Conservation (phyloP, 306 rosid species). For the Ochetophila trinervis region DNA sequence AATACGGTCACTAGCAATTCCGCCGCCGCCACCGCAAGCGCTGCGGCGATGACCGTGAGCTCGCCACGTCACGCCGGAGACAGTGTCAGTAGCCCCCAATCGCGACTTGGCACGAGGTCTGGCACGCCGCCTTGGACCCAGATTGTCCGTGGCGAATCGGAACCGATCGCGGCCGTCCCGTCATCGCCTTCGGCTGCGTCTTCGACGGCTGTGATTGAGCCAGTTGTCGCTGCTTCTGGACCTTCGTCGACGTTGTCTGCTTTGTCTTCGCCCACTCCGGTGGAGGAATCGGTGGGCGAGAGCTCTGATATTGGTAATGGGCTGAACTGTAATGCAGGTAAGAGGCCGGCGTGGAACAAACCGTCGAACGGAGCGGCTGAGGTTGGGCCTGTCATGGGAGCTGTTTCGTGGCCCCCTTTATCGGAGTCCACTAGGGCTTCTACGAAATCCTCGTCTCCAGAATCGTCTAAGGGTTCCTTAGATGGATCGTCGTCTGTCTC, state of each 20-base stretch:
- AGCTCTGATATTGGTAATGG: slow-evolving; percentile 35
- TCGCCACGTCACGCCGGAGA: slow-evolving; percentile 43
- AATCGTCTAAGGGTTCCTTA: slow-evolving; percentile 46
- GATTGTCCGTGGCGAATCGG: slow-evolving; percentile 59
- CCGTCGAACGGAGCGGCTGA: slow-evolving; percentile 55
- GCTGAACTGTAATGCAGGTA: slow-evolving; percentile 35
- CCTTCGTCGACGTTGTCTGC: slow-evolving; percentile 20
- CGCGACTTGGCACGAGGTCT: slow-evolving; percentile 36
- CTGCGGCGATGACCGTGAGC: slow-evolving; percentile 21
- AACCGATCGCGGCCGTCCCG: slow-evolving; percentile 34
- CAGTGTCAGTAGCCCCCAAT: slow-evolving; percentile 30
- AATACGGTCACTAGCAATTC: slow-evolving; percentile 20
- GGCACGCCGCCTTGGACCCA: slow-evolving; percentile 53
- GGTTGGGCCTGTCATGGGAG: slow-evolving; percentile 63
- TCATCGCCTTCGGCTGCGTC: slow-evolving; percentile 27
- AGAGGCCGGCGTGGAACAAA: slow-evolving; percentile 75
- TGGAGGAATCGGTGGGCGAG: slow-evolving; percentile 42
- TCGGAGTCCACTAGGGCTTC: slow-evolving; percentile 56
- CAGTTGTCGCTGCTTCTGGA: slow-evolving; percentile 9
- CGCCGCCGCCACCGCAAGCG: slow-evolving; percentile 9
- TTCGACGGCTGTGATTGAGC: slow-evolving; percentile 32
- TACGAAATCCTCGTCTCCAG: slow-evolving; percentile 42
- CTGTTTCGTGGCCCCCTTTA: slow-evolving; percentile 66
- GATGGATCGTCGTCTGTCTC: slow-evolving; percentile 50
- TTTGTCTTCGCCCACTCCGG: slow-evolving; percentile 27